phyloP scores from a whole-genome alignment of 345 rosid genomes.

The Sisymbrium altissimum region DNA sequence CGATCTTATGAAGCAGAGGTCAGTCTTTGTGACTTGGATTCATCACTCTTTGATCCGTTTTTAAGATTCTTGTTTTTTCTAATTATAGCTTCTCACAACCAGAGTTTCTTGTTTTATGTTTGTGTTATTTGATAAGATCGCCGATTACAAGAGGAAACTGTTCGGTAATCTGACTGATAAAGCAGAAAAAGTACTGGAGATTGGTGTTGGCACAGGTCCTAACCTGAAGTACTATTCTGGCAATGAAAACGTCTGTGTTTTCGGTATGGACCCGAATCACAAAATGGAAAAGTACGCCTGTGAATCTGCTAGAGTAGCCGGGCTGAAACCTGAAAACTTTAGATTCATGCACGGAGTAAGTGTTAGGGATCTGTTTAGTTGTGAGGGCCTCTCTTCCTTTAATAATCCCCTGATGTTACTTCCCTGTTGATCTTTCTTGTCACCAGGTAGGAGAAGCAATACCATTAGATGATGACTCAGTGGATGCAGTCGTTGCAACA shows the following conservation, averaged over 20 bases:
- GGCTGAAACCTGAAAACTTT: conserved; percentile 53
- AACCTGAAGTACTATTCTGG: conserved; percentile 60
- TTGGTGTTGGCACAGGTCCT: conserved; percentile 80
- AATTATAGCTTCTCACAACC: neutral
- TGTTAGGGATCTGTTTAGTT: neutral
- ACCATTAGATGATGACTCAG: conserved; percentile 64
- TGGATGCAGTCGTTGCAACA: conserved; percentile 73
- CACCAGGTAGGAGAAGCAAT: conserved; percentile 69
- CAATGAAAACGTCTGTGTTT: conserved; percentile 41
- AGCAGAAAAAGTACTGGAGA: conserved; percentile 61
- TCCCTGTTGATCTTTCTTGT: neutral
- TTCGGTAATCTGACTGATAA: conserved; percentile 54
- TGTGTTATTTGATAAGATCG: conserved; percentile 36
- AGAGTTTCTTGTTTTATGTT: neutral
- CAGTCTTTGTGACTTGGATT: conserved; percentile 5
- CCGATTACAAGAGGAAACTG: conserved; percentile 49
- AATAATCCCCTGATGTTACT: neutral
- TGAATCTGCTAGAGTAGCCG: conserved; percentile 56
- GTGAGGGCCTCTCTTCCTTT: neutral
- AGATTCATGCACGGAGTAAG: conserved; percentile 63
- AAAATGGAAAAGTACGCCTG: conserved; percentile 66
- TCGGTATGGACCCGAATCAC: conserved; percentile 65
- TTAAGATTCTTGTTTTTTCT: neutral
- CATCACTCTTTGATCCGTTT: neutral
- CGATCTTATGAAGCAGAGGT: conserved; percentile 70